Percentiles rank a stretch among this genome's conserved stretches.
Evolutionary conservation across 139 green algal species (phyloP).

Genomic region (Chlorella sp.): DNA sequence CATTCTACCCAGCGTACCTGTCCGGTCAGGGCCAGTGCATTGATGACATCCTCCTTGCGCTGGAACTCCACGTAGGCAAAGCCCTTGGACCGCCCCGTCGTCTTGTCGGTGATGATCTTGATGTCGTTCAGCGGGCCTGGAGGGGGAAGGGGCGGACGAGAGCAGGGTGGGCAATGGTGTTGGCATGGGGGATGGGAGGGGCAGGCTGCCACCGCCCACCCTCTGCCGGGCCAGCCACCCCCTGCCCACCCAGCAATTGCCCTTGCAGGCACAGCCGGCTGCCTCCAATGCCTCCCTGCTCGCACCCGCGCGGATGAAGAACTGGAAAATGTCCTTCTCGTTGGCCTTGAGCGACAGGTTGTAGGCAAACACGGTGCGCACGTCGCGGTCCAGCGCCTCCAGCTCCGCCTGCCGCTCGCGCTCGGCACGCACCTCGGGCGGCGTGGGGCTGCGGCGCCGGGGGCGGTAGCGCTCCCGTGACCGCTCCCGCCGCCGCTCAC

Average conservation of each 20-base stretch:
- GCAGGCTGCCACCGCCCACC: too few relatives aligned
- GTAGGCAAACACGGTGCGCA: conserved; percentile 90
- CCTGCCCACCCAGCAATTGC: too few relatives aligned
- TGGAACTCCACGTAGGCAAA: conserved; percentile 98
- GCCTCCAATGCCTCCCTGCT: too few relatives aligned
- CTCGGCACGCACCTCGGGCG: conserved; percentile 59
- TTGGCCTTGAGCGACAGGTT: conserved; percentile 87
- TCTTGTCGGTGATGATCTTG: conserved; percentile 93
- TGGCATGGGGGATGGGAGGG: too few relatives aligned
- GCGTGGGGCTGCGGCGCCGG: conserved; percentile 35
- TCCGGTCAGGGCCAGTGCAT: conserved; percentile 87
- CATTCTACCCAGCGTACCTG: too few relatives aligned
- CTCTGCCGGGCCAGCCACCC: too few relatives aligned
- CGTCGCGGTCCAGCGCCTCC: conserved; percentile 83
- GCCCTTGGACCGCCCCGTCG: conserved; percentile 91
- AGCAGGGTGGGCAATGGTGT: too few relatives aligned
- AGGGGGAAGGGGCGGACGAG: background rate
- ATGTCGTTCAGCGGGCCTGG: conserved; percentile 88
- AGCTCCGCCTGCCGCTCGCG: conserved; percentile 76
- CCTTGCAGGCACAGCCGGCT: too few relatives aligned
- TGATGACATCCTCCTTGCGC: conserved; percentile 81
- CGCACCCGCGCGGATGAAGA: conserved; percentile 70
- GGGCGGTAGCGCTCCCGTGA: background rate
- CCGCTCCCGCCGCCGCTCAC: conserved; percentile 19
- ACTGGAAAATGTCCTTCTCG: conserved; percentile 91